Evolutionary conservation across 805 yeast genomes (phyloP).

Genomic region (Schwanniomyces occidentalis): DNA sequence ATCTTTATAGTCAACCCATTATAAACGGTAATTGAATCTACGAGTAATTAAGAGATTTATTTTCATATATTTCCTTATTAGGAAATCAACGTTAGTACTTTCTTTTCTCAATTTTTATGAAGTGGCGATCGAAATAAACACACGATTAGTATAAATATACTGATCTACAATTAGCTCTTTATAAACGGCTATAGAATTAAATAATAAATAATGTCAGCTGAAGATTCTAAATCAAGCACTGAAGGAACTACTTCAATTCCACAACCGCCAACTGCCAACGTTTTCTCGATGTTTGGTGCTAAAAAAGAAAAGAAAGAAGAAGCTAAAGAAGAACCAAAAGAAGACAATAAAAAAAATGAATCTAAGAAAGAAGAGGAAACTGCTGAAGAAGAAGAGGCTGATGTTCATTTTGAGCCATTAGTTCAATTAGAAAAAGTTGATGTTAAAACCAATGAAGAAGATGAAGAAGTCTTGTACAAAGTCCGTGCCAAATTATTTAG

Average conservation of each 20-base stretch:
- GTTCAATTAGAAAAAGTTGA: conserved; percentile 95
- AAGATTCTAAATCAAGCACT: conserved; percentile 29
- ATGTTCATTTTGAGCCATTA: conserved; percentile 94
- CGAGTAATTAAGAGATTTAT: background rate
- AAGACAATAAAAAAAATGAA: conserved; percentile 27
- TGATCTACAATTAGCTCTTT: background rate
- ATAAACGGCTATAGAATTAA: background rate
- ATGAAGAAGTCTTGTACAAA: conserved; percentile 46
- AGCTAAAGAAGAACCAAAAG: conserved; percentile 18
- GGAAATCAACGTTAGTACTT: conserved; percentile 8
- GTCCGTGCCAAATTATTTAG: conserved; percentile 94
- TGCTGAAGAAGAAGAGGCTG: conserved; percentile 63
- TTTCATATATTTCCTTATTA: conserved; percentile 6
- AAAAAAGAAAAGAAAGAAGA: conserved; percentile 66
- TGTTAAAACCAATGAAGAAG: conserved; percentile 71
- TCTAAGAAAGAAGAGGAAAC: conserved; percentile 50
- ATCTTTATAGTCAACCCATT: too few relatives aligned
- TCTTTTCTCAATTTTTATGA: conserved; percentile 2
- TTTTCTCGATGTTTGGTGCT: conserved; percentile 95
- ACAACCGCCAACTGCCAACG: conserved; percentile 75
- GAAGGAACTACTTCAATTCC: conserved; percentile 37
- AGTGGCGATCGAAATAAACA: conserved; percentile 4
- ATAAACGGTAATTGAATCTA: background rate
- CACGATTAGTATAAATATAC: background rate
- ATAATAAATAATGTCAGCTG: conserved; percentile 25